Base-by-base conservation (phyloP, 2,329 filamentous ascomycete species). In the Aphanocladium album region DNA sequence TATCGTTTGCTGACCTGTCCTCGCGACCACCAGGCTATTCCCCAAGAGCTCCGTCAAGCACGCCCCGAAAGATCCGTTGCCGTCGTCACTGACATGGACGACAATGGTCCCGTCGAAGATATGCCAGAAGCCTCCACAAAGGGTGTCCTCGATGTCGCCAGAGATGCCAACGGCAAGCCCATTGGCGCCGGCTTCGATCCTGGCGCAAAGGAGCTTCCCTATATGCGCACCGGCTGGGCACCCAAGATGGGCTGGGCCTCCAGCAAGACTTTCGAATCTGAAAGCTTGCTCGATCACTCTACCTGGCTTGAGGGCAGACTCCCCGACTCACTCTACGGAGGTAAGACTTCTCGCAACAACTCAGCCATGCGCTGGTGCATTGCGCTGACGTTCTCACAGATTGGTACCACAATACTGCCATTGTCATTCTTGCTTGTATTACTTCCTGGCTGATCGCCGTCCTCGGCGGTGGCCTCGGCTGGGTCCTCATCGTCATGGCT, bases 371-470 rank as follows among this genome's bases (percentile, higher is more conserved):
- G 14, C 33, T n/a, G 2, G 12, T 33, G 35, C 23, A 21, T 21
- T n/a, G 23, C 30, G 19, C 60, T 62, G 35, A 62, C 43, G 17
- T 6, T 7, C n/a, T 11, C 23, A 9, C 55, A 91, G 92, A 98
- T 73, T 99, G 95, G 95, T 99, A 98, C 74, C 93, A 99, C 75
- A 99, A 99, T 74, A 87, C 93, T 2, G 95, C 81, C n/a, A 79
- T 99, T 63, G 97, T 99, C 71, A 82, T 93, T 66, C 97, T 99
- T 71, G 91, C 93, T 56, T 97, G 92, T 71, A 79, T 99, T 57
- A 80, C 85, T 33, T 96, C 93, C 23, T 99, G 93, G 93, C 81
- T 96, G 4, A 82, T 97, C 41, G 93, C 93, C 33, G 81, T 93
- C 21, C 80, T 99, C 11, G 95, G 96, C 47, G 95, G 95, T 63